phyloP scores from a whole-genome alignment of 331 rosid species.

The Dryas integrifolia region DNA sequence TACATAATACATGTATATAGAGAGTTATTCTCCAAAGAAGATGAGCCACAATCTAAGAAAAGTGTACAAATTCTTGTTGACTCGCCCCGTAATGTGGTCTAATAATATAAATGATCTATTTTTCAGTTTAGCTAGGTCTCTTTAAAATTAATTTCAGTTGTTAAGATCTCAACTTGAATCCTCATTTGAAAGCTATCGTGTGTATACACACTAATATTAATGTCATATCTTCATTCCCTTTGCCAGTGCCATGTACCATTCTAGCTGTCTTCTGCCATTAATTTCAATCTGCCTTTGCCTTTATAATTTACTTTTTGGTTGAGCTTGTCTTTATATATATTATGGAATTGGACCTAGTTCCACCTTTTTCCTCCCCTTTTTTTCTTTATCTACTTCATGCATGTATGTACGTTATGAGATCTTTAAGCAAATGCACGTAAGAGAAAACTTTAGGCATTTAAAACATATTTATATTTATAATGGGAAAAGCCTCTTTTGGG shows the following conservation, averaged over 20 bases:
- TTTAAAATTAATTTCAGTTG: too few species aligned
- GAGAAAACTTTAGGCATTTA: background rate
- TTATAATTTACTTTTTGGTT: constrained; percentile 5
- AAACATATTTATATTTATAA: background rate
- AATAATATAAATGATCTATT: too few species aligned
- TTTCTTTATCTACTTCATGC: background rate
- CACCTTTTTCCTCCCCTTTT: background rate
- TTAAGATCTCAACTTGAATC: too few species aligned
- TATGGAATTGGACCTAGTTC: constrained; percentile 1
- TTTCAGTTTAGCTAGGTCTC: too few species aligned
- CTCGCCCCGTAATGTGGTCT: too few species aligned
- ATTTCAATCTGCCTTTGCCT: background rate
- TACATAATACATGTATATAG: too few species aligned
- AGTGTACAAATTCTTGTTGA: too few species aligned
- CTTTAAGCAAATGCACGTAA: background rate
- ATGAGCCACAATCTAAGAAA: too few species aligned
- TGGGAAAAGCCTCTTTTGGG: background rate
- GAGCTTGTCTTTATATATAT: background rate
- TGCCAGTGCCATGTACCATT: background rate
- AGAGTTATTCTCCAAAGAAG: too few species aligned
- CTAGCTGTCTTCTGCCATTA: background rate
- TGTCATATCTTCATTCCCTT: background rate
- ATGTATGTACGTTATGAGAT: background rate
- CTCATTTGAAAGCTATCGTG: too few species aligned
- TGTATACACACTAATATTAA: background rate